phyloP scores from a whole-genome alignment of 208 protist species.

The Acanthamoeba healyi region DNA sequence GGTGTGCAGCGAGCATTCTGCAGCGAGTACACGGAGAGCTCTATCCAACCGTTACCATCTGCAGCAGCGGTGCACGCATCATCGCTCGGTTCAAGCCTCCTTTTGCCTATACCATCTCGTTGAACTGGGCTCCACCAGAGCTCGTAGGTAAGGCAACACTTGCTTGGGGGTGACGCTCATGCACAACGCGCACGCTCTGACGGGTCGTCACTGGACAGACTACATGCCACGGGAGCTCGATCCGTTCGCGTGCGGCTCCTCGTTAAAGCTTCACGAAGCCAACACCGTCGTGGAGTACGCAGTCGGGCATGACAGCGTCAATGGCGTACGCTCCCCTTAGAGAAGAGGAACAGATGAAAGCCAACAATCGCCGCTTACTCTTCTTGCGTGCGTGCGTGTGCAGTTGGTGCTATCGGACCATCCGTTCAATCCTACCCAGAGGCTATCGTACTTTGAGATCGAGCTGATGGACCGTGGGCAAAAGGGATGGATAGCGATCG shows the following conservation, averaged over 20 bases:
- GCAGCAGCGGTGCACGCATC: background rate
- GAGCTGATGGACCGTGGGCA: background rate
- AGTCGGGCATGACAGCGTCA: background rate
- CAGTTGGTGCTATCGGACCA: slow-evolving; percentile 15
- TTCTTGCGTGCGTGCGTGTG: too few relatives aligned
- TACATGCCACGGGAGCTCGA: slow-evolving; percentile 3
- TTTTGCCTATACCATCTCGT: background rate
- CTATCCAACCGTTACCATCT: background rate
- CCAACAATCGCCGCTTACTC: too few relatives aligned
- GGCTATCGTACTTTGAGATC: slow-evolving; percentile 19
- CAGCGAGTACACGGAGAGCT: background rate
- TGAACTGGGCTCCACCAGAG: slow-evolving; percentile 29
- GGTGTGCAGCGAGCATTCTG: background rate
- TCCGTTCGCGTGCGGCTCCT: background rate
- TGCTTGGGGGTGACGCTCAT: too few relatives aligned
- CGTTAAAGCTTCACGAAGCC: background rate
- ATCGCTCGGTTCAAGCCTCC: slow-evolving; percentile 1
- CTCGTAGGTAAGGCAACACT: background rate
- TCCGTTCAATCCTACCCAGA: background rate
- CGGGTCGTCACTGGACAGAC: background rate
- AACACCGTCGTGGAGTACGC: slow-evolving; percentile 1
- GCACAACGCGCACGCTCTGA: too few relatives aligned
- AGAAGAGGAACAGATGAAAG: too few relatives aligned
- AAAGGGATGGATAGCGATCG: slow-evolving; percentile 5
- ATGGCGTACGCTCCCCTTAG: background rate